Evolutionary conservation across 495 filamentous ascomycete genomes (phyloP), one percentile per base, ranked within the genome.

Genomic region (Elaphomyces granulatus): DNA sequence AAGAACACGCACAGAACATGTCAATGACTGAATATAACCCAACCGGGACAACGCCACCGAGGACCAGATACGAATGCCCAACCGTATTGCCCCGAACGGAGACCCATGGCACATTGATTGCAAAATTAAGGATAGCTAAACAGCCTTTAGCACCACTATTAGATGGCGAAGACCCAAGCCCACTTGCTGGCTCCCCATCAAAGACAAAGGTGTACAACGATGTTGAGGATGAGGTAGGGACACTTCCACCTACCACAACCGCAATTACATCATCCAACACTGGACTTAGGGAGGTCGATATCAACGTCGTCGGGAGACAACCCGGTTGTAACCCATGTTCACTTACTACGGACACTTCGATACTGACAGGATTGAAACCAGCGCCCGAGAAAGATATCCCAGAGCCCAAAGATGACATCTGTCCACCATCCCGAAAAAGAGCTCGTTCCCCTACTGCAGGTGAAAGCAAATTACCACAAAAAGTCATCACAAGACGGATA

Each of bases 41-140:
- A 0, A 96, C 90, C 0, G 90, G 88, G 23, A 67, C 72, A n/a
- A 94, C 90, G 0, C 90, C 90, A 0, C 70, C 79, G 47, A 87
- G 86, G 55, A 63, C 64, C 8, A 60, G 67, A 23, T 98, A 95
- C 52, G 61, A 75, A 4, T 93, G 83, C 52, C 80, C 81, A 1
- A 78, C 74, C 0, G 59, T 62, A 1, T 67, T 98, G 3, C 90
- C 90, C 1, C 74, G 74, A 3, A 96, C 90, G 0, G 74, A 75
- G 42, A 45, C 72, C 0, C 82, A 87, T 50, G 81, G 83, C 0
- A 61, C 60, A 14, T 55, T 92, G 32, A 64, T 85, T 35, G 68
- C 73, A 10, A 68, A 71, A 36, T 51, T 80, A 41, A 63, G 65
- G 34, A 66, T 64, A 36, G 54, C 61, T 9, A 58, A 51, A 28